These are phyloP conservation scores for Acanthamoeba royreba DNA, from an alignment of 208 protist species.

Conservation along the genomic window DNA sequence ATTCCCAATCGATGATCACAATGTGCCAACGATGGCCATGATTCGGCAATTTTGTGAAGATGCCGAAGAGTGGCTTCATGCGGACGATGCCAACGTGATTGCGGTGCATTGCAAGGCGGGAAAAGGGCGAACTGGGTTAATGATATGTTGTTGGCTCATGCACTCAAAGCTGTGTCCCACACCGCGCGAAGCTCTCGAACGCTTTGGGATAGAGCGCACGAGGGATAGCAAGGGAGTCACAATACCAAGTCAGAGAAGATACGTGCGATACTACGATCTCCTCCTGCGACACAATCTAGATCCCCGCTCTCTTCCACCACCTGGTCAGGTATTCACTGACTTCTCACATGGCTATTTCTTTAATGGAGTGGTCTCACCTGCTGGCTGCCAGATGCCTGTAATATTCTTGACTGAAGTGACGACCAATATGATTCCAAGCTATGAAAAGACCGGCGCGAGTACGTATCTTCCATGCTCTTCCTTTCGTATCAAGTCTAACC, in stretches of 20 bases:
- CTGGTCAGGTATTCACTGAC: neutral
- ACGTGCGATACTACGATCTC: slow-evolving; percentile 70
- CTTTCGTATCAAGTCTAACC: neutral
- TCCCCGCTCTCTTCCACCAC: neutral
- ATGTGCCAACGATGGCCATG: slow-evolving; percentile 85
- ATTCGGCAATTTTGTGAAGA: slow-evolving; percentile 75
- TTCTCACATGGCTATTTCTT: neutral
- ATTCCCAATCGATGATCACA: slow-evolving; percentile 93
- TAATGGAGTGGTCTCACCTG: no score
- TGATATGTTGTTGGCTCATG: slow-evolving; percentile 85
- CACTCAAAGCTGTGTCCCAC: slow-evolving; percentile 66
- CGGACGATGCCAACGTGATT: slow-evolving; percentile 82
- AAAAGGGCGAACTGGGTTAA: slow-evolving; percentile 94
- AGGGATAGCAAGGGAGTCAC: slow-evolving; percentile 74
- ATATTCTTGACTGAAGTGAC: neutral
- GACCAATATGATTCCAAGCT: neutral
- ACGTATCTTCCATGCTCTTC: neutral
- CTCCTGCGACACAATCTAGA: neutral
- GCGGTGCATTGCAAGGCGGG: slow-evolving; percentile 97
- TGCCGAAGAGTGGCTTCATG: slow-evolving; percentile 71
- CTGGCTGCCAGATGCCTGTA: neutral
- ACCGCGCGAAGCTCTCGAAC: slow-evolving; percentile 53
- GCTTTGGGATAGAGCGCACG: slow-evolving; percentile 71
- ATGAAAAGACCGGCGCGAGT: neutral
- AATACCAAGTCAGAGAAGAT: slow-evolving; percentile 71